Evolutionary conservation across 2,329 filamentous ascomycete species (phyloP), one percentile per base, ranked within the genome.

Genomic region (Cytospora leucostoma): DNA sequence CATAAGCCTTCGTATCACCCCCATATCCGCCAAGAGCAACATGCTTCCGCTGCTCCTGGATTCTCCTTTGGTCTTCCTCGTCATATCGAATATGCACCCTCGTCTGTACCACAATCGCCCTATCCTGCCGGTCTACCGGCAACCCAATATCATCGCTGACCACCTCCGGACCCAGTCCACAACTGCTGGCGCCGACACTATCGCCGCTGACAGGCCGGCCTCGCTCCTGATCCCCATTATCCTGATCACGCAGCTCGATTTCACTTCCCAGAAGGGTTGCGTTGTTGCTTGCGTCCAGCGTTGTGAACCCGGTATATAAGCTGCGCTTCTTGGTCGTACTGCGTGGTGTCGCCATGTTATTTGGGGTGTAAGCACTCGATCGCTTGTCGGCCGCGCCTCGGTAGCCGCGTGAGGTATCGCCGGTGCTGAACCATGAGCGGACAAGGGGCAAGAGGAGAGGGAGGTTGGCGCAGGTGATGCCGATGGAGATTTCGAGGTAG

Each of bases 401-500:
- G 44, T 47, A 47, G 44, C 44, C 44, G 8, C n/a, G n/a, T 47
- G n/a, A 21, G 44, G 44, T 47, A 10, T 47, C 44, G 7, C 44
- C 44, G 8, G 44, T 47, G n/a, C 44, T 47, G n/a, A 47, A 47
- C 44, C 44, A 47, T 7, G 44, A 47, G 7, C 44, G 44, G 6
- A 47, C 44, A 17, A 67, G 33, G 1, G 66, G 64, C 0, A 64
- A 61, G 15, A 67, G 56, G 27, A 67, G 62, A 3, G 66, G 66
- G 4, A 67, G 61, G 27, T 66, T 67, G 12, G 61, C 66, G 55
- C 66, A 67, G 7, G 66, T 66, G 34, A 67, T 66, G 17, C 61
- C 66, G 19, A 64, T 60, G 5, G 66, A 66, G 13, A 67, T 58
- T 17, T 67, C 66, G 33, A 66, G 51, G 19, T 64, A 67, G 4